Evolutionary conservation across 176 grass and related monocot genomes (phyloP), one percentile per base, ranked within the genome.

Genomic region (Oropetium thomaeum): DNA sequence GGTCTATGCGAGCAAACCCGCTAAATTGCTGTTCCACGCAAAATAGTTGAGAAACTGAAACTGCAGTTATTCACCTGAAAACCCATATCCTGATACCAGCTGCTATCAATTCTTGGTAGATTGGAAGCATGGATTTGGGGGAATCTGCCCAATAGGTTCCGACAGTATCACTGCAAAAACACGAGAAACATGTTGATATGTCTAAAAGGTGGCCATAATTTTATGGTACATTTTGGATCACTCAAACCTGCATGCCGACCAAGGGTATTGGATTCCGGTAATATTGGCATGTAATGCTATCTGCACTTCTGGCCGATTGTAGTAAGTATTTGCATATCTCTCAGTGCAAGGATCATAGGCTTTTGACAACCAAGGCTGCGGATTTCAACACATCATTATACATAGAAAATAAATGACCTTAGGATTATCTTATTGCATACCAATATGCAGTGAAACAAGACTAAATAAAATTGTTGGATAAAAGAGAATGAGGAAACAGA

Each of bases 291-390:
- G 91, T 55, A 99, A 68, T 41, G 96, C 96, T 33, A 44, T 82
- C 60, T 95, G 96, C 57, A 99, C 96, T 92, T 95, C 91, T 53
- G 89, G 96, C 1, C 67, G 68, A 76, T 99, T 99, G 75, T 90
- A 99, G 78, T 99, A 99, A 48, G 80, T 61, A 52, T 79, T 92
- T 53, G 96, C 73, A 65, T 95, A 90, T 63, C 91, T 89, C 31
- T 99, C 90, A 4, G 94, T 93, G 66, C 94, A 97, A 60, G 94
- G 94, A 93, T 97, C 94, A 64, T 97, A 97, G 29, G 94, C 90
- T 91, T 91, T 97, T 23, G 88, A 91, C 78, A 97, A 87, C 94
- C 94, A 97, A 71, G 94, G 90, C 88, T 97, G 80, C 62, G 67
- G 65, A 86, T 58, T 69, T 69, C 47, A 90, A 42, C 33, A 58